A percentile compares a stretch with the other conserved stretches of the same genome.
phyloP scores from a whole-genome alignment of 306 rosid genomes.

The Prunus mira region DNA sequence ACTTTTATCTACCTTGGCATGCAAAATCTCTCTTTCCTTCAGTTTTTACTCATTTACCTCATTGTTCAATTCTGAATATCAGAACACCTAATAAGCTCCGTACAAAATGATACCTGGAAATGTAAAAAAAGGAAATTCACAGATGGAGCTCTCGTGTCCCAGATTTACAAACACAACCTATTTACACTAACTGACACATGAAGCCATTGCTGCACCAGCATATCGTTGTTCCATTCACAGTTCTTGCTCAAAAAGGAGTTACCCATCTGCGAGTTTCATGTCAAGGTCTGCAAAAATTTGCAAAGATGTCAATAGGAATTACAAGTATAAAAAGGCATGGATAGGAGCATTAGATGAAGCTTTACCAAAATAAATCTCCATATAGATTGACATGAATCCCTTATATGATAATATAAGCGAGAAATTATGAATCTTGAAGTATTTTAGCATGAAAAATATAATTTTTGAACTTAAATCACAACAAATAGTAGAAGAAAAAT shows the following conservation, averaged over 20 bases:
- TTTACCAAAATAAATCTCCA: neutral
- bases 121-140: neutral
- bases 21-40: neutral
- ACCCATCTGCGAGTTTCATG: constrained; percentile 26
- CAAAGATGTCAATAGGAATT: constrained; percentile 21
- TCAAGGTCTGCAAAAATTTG: constrained; percentile 51
- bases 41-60: constrained; percentile 8
- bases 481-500: neutral
- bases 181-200: constrained; percentile 45
- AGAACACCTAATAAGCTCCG: constrained; percentile 12
- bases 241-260: constrained; percentile 22
- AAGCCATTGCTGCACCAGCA: constrained; percentile 20
- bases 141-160: constrained; percentile 32
- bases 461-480: neutral
- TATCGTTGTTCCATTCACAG: constrained; percentile 17
- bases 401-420: neutral
- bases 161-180: constrained; percentile 54
- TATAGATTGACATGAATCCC: neutral
- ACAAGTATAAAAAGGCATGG: constrained; percentile 9
- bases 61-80: constrained; percentile 19
- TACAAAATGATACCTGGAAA: constrained; percentile 21
- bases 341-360: neutral
- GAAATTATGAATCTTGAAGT: neutral
- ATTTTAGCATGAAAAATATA: neutral
- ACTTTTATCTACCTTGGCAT: neutral